Evolutionary conservation across 768 basidiomycete species (phyloP), one percentile per base, ranked within the genome.

Genomic region (Exsudoporus frostii): DNA sequence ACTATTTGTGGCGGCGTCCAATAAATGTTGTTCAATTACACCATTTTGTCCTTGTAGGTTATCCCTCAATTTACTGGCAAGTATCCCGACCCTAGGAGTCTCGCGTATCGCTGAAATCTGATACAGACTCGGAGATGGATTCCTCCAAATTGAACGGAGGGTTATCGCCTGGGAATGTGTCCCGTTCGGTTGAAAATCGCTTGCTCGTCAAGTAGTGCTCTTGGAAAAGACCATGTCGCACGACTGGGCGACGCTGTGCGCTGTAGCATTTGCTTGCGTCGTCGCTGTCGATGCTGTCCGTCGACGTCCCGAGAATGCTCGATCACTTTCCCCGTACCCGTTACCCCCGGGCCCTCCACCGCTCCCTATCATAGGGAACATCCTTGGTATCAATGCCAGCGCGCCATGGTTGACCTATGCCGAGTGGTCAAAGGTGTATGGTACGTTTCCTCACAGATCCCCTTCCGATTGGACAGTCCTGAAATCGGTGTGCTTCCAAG

Each of bases 281-380:
- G 25, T 51, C 1, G 30, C 25, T 41, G 48, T 48, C 7, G 39
- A 53, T 41, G 47, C 25, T 25, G n/a, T 27, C 27, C 33, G 29
- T 38, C 41, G 50, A 25, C 45, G 22, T 15, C 24, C 40, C 34
- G 42, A 40, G 46, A 47, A 48, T 24, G 14, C 29, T 30, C 47
- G 5, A 9, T 22, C 42, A 11, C 29, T 17, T 39, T 1, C 37
- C 38, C 27, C 50, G 14, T 17, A 45, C 25, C 45, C 57, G 30
- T n/a, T 55, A 15, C 53, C 51, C 14, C 59, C 59, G 4, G 60
- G 50, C 7, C 60, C 56, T 19, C 41, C 47, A 30, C 45, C 60
- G 2, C 29, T 50, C 14, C 50, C 62, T 33, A 50, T 64, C 38
- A 44, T 61, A 45, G 62, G 62, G 25, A 60, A 64, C 39, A 29